phyloP scores from a whole-genome alignment of 2,329 filamentous ascomycete genomes.

The Metarhizium album region DNA sequence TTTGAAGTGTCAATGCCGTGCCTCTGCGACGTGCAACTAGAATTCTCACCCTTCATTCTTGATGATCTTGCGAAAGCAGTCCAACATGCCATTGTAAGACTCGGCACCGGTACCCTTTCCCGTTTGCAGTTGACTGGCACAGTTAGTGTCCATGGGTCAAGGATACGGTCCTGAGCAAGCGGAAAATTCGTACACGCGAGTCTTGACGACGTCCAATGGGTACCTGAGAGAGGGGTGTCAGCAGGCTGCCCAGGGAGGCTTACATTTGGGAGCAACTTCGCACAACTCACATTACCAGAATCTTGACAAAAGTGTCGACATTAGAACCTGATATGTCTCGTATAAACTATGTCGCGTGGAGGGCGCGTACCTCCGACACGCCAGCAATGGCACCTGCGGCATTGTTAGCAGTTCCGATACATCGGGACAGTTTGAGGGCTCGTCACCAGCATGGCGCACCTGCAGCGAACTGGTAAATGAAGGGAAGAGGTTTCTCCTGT shows the following conservation, averaged over 20 bases:
- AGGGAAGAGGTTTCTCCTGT: constrained; percentile 67
- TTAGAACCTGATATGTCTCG: not conserved
- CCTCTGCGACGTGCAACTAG: not conserved
- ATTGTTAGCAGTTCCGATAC: constrained; percentile 7
- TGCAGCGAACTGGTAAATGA: constrained; percentile 90
- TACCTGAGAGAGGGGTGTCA: constrained; percentile 53
- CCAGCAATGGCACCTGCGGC: constrained; percentile 75
- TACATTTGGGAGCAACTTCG: not conserved
- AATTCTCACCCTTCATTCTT: constrained; percentile 72
- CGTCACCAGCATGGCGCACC: constrained; percentile 41
- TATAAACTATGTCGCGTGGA: not conserved
- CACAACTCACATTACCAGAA: constrained; percentile 66
- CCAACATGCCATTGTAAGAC: constrained; percentile 90
- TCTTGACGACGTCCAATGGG: constrained; percentile 97
- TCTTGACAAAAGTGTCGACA: constrained; percentile 37
- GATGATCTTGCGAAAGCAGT: constrained; percentile 97
- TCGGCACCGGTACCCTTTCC: constrained; percentile 64
- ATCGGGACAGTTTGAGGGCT: not conserved
- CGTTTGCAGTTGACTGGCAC: constrained; percentile 71
- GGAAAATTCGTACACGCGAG: constrained; percentile 63
- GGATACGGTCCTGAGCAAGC: constrained; percentile 1
- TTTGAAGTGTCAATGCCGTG: constrained; percentile 26
- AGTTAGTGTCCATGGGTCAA: constrained; percentile 11
- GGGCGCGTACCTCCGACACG: constrained; percentile 71
- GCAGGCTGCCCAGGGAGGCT: constrained; percentile 4